Base-by-base conservation (phyloP, 2,329 filamentous ascomycete species). In the Davidsoniella eucalypti region DNA sequence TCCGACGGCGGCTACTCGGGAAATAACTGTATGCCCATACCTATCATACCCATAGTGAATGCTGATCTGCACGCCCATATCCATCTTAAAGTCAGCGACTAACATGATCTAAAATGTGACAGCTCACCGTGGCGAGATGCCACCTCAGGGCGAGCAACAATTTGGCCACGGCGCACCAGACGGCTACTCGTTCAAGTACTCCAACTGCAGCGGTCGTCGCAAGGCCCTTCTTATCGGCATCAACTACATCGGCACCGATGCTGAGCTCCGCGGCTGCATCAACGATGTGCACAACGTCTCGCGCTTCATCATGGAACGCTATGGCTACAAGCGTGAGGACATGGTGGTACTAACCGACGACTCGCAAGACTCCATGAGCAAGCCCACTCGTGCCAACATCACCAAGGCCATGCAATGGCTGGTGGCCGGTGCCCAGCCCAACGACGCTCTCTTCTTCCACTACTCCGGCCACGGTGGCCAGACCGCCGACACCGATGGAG, bases 261-360 rank as follows among this genome's bases (percentile, higher is more conserved):
- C 76, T 45, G 80, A 85, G 68, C 73, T 87, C 49, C 71, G 78
- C 53, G 83, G 83, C 41, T 87, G 83, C 64, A 85, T 87, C 71
- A 87, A 87, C 65, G 83, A 87, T 61, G 80, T 83, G 33, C 78
- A 81, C 66, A 87, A 87, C 61, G 75, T 87, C 64, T 84, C 80
- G 29, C 66, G 67, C 50, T 87, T 85, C 63, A 66, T 87, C 54
- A 78, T 80, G 56, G 71, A 80, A 61, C 69, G 70, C 53, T 81
- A 83, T 59, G 71, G 74, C 46, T 87, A 87, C 65, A 81, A 78
- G 69, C 70, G 79, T 54, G 82, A 87, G 65, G 82, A 87, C 58
- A 87, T 87, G 82, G 81, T 87, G 41, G 76, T 81, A 51, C 66
- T 87, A 63, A 87, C 83, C 12, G 83, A 87, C 57, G 82, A 87